phyloP scores from a whole-genome alignment of 2,329 filamentous ascomycete genomes.

The Leptographium flavum region DNA sequence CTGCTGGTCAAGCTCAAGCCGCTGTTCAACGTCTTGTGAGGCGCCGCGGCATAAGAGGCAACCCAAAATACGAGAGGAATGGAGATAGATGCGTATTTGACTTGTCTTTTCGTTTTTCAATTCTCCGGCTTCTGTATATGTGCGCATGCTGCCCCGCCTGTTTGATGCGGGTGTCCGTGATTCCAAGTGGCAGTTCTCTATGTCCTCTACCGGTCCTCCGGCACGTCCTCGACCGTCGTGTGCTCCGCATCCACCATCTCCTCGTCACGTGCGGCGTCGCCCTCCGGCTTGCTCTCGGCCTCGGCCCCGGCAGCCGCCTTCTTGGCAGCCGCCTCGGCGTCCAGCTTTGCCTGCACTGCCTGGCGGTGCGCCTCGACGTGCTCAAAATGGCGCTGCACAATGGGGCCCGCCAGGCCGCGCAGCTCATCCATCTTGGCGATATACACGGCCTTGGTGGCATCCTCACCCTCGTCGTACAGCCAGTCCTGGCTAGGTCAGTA shows the following conservation, averaged over 20 bases:
- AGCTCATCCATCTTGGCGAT: constrained; percentile 93
- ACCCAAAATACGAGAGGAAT: too few species aligned
- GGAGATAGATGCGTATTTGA: too few species aligned
- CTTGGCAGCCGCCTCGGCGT: constrained; percentile 66
- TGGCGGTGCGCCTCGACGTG: constrained; percentile 80
- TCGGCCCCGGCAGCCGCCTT: constrained; percentile 45
- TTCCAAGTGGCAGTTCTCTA: background rate
- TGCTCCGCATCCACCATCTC: constrained; percentile 49
- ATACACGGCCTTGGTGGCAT: constrained; percentile 87
- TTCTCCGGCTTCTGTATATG: background rate
- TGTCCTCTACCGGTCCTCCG: background rate
- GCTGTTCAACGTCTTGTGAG: constrained; percentile 71
- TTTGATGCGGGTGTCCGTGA: background rate
- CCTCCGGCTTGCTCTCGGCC: constrained; percentile 30
- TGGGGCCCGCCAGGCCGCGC: constrained; percentile 74
- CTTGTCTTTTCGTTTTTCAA: background rate
- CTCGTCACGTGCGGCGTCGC: constrained; percentile 29
- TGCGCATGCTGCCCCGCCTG: background rate
- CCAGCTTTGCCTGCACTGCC: constrained; percentile 59
- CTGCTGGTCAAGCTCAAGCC: constrained; percentile 93
- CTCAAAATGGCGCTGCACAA: constrained; percentile 89
- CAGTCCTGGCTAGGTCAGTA: too few species aligned
- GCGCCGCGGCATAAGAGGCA: too few species aligned
- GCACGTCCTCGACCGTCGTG: constrained; percentile 9
- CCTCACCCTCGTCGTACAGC: constrained; percentile 95